phyloP scores from a whole-genome alignment of 2,329 filamentous ascomycete species.

The Cylindrodendrum hubeiense region DNA sequence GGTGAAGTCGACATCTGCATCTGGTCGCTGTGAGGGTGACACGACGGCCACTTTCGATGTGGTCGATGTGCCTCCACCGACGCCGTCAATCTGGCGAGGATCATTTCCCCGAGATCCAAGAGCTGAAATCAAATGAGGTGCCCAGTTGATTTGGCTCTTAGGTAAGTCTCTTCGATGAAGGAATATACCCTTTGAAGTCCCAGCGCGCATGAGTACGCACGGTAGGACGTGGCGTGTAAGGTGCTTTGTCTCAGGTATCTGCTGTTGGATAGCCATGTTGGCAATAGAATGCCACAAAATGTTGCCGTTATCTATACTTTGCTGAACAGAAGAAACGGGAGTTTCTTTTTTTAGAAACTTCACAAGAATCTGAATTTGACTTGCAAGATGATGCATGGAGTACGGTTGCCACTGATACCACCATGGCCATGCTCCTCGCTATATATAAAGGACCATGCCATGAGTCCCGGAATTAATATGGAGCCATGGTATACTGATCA shows the following conservation, averaged over 20 bases:
- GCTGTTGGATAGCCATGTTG: conserved; percentile 24
- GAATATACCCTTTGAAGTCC: conserved; percentile 72
- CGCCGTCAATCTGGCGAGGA: conserved; percentile 71
- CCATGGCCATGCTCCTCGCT: background rate
- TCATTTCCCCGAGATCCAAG: conserved; percentile 47
- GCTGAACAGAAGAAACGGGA: background rate
- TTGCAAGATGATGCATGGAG: background rate
- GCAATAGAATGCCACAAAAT: background rate
- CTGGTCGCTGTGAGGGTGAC: conserved; percentile 51
- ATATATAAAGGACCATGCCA: background rate
- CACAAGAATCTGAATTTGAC: background rate
- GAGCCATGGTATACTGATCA: background rate
- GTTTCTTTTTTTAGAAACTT: background rate
- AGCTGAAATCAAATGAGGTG: background rate
- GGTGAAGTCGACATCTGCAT: conserved; percentile 70
- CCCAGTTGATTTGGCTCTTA: conserved; percentile 42
- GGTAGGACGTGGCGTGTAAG: conserved; percentile 48
- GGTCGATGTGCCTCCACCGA: conserved; percentile 71
- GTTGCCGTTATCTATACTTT: background rate
- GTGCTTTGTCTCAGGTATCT: background rate
- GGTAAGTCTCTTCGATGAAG: conserved; percentile 68
- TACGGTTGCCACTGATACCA: background rate
- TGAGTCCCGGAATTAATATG: background rate
- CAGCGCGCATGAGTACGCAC: conserved; percentile 72
- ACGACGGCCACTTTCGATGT: conserved; percentile 74